Evolutionary conservation across 805 yeast species (phyloP), one percentile per base, ranked within the genome.

Genomic region (Suhomyces sp.): DNA sequence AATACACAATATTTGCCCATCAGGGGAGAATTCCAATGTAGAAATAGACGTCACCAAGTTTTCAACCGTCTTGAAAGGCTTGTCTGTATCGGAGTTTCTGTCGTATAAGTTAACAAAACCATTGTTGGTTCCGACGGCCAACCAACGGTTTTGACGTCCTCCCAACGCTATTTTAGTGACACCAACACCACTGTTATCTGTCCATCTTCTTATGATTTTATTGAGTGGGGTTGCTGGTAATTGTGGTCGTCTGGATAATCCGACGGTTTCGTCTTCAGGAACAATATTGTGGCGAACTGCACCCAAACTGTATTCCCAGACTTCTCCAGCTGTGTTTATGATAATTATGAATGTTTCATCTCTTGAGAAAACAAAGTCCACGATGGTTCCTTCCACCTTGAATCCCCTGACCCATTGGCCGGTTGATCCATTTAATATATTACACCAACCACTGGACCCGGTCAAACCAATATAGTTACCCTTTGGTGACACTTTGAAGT

Each of bases 101-200:
- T 88, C 95, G 54, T 91, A 93, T 12, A 93, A 66, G 47, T 82
- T 86, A 11, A 93, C 98, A 43, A 88, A 77, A 45, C 99, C 99
- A 50, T 84, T 81, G 46, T 79, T 79, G 52, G 83, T 77, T 23
- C 98, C 99, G 38, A 93, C 68, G 0, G 98, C 98, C 38, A 86
- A 61, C 86, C 87, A 91, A 46, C 87, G 75, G 54, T 81, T 80
- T 28, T 70, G 68, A 28, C 65, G 59, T 3, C 88, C 88, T 10
- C 95, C 95, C 15, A 86, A 61, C 34, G 78, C 80, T 16, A 93
- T 63, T 40, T 72, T 76, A 1, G 98, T 88, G 35, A 88, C 77
- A 15, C 95, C 95, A 20, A 85, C 71, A 19, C 95, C 95, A 13
- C 90, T 81, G 29, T 79, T 83, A 56, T 93, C 98, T 28, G 72